Conservation (phyloP, 1,139 yeast species). For the Candida glucosophila region DNA sequence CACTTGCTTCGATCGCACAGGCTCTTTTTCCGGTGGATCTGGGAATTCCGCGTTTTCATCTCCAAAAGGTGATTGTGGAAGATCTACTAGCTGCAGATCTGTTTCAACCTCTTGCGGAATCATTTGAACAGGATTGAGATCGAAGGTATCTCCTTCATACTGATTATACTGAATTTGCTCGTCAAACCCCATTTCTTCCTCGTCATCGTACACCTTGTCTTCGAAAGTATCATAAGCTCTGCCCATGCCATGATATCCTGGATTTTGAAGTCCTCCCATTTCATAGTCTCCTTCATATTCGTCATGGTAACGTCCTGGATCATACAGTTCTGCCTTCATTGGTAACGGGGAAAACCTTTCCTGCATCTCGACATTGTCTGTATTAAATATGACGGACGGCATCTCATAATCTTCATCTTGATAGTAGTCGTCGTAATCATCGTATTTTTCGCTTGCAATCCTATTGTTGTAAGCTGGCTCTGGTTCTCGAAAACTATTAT, state of each 20-base stretch:
- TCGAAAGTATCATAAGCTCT: too few species aligned
- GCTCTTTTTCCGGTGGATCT: conserved; percentile 24
- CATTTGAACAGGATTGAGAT: conserved; percentile 27
- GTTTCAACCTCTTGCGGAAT: conserved; percentile 7
- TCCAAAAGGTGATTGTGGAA: conserved; percentile 23
- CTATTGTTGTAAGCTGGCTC: conserved; percentile 17
- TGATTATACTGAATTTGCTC: conserved; percentile 31
- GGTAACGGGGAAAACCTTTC: too few species aligned
- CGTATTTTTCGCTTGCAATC: conserved; percentile 14
- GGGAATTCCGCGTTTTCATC: conserved; percentile 20
- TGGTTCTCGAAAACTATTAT: conserved; percentile 26
- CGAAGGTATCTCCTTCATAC: conserved; percentile 38
- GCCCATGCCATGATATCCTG: too few species aligned
- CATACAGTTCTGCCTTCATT: too few species aligned
- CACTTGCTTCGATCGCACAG: conserved; percentile 26
- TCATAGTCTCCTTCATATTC: too few species aligned
- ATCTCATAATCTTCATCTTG: conserved; percentile 9
- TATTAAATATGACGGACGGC: conserved; percentile 17
- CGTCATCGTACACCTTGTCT: too few species aligned
- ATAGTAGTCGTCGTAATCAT: conserved; percentile 15
- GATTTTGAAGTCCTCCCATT: too few species aligned
- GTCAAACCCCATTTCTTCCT: conserved; percentile 35
- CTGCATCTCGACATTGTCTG: too few species aligned
- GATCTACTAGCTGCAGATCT: conserved; percentile 7
- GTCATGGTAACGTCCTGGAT: too few species aligned